Conservation (phyloP, 495 filamentous ascomycete genomes). For the Penicillium salamii region DNA sequence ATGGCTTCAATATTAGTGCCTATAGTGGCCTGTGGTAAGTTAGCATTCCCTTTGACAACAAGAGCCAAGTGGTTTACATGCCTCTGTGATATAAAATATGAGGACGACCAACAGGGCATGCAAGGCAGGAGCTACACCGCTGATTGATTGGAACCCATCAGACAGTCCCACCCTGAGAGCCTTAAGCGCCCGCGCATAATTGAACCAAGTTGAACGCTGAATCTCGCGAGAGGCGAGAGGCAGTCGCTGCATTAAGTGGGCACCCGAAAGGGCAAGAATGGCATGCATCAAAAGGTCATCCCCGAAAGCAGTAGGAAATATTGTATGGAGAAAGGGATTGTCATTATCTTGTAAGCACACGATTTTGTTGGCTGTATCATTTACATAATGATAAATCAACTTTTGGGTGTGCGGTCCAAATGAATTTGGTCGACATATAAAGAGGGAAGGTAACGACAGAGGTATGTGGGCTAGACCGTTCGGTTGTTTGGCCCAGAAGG, state of each 20-base stretch:
- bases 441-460: no score
- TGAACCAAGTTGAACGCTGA: constrained; percentile 13
- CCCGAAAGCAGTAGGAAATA: constrained; percentile 13
- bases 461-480: no score
- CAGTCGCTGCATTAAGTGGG: constrained; percentile 14
- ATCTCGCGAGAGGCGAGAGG: constrained; percentile 6
- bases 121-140: no score
- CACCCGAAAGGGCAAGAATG: constrained; percentile 15
- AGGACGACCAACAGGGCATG: no score
- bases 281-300: constrained; percentile 21
- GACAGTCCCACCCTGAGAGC: constrained; percentile 7
- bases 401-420: no score
- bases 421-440: no score
- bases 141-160: no score
- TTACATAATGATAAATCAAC: no score
- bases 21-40: constrained; percentile 14
- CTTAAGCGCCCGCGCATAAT: constrained; percentile 14
- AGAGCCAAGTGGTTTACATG: no score
- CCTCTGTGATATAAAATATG: no score
- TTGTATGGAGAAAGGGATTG: constrained; percentile 18
- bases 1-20: constrained; percentile 17
- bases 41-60: not conserved
- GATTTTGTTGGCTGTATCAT: no score
- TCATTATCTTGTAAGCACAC: not conserved
- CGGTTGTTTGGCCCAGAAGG: no score